Percentiles rank a stretch among this genome's conserved stretches.
phyloP scores from a whole-genome alignment of 768 basidiomycete species.

The Russula earlei region DNA sequence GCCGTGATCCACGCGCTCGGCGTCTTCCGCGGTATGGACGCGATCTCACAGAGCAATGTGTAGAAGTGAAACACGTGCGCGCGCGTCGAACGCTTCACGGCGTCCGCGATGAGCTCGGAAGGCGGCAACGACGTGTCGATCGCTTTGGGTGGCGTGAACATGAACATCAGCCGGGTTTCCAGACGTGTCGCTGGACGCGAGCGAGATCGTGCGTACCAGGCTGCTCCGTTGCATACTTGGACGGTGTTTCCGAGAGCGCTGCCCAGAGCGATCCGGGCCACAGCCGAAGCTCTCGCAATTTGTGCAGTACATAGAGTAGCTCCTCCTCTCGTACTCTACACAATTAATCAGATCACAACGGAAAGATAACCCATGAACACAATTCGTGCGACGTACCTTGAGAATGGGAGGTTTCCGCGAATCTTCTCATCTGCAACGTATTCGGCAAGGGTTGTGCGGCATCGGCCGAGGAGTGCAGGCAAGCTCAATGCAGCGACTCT shows the following conservation, averaged over 20 bases:
- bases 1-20: constrained; percentile 56
- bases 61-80: constrained; percentile 91
- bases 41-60: constrained; percentile 66
- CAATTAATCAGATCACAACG: not conserved
- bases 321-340: constrained; percentile 81
- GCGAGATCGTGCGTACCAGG: constrained; percentile 39
- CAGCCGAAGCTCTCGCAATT: constrained; percentile 61
- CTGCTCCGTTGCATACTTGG: constrained; percentile 41
- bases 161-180: not conserved
- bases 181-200: not conserved
- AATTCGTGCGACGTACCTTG: constrained; percentile 41
- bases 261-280: constrained; percentile 75
- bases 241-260: constrained; percentile 56
- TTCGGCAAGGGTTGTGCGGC: constrained; percentile 51
- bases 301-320: constrained; percentile 71
- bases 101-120: constrained; percentile 52
- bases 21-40: constrained; percentile 55
- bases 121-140: constrained; percentile 40
- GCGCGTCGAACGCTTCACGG: constrained; percentile 61
- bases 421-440: constrained; percentile 81
- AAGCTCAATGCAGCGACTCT: constrained; percentile 67
- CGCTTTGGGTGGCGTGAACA: constrained; percentile 16
- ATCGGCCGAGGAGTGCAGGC: constrained; percentile 69
- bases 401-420: constrained; percentile 83
- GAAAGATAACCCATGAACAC: not conserved